Base-by-base conservation (phyloP, 495 filamentous ascomycete species). In the Terfezia claveryi region DNA sequence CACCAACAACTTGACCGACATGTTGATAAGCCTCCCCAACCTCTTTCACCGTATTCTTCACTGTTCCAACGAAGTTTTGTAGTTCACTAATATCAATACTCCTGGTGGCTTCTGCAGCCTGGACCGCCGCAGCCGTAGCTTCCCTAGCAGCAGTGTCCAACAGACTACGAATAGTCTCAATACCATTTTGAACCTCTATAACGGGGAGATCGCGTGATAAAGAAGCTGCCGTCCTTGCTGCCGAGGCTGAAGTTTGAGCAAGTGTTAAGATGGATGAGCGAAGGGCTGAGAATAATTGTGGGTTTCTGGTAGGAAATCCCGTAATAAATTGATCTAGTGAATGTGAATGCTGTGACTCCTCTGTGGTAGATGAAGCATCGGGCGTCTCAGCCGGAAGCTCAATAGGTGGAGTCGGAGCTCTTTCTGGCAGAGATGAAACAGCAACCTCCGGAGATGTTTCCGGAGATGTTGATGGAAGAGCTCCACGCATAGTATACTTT, bases 11-110 rank as follows among this genome's bases (percentile, higher is more conserved):
- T 11, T 57, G 49, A 37, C 61, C 61, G 49, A 61, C 61, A 23
- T 65, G 63, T 8, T 57, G 17, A 55, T 63, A 68, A 37, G 72
- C 66, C 54, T 72, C 64, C 23, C 71, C 73, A 54, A 78, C 61
- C 10, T 71, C 70, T 16, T 65, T 64, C 16, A 72, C 72, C 58
- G 77, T 65, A 44, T 62, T 63, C 38, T 66, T 68, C 41, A 77
- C 61, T 49, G 66, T 67, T 37, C 71, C 66, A 0, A 70, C 65
- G 6, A 72, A 63, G 23, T 63, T 65, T 38, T 73, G 70, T 38
- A 74, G 63, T 23, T 70, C 63, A 36, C 70, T 69, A 27, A 67
- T 59, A 38, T 72, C 69, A 10, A 67, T 64, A 32, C 67, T 63
- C 17, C 69, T 62, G 12, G 68, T 67, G 51, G 60, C 61, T 46